Conservation (phyloP, 225 moss, liverwort and hornwort genomes). For the Lunularia cruciata region DNA sequence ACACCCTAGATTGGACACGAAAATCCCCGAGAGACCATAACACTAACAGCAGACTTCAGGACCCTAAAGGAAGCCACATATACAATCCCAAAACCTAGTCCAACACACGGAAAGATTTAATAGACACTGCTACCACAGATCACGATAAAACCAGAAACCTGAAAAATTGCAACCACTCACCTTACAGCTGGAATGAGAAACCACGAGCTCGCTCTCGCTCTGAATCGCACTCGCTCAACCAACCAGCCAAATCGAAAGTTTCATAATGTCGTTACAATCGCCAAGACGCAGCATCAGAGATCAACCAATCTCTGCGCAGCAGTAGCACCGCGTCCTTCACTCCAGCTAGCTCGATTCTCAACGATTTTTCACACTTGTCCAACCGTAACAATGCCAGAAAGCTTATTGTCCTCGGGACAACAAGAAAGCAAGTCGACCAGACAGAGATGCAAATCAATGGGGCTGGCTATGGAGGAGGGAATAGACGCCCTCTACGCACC, state of each 20-base stretch:
- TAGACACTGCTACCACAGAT: not conserved
- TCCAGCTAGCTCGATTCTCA: not conserved
- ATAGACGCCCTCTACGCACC: not conserved
- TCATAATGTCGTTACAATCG: not conserved
- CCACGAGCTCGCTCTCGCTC: not conserved
- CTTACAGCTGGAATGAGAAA: not conserved
- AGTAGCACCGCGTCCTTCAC: not conserved
- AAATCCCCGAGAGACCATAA: not conserved
- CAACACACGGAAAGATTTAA: not conserved
- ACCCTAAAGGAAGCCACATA: not conserved
- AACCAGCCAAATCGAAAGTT: not conserved
- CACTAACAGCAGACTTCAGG: not conserved
- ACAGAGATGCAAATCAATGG: not conserved
- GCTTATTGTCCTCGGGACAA: not conserved
- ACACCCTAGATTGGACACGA: not conserved
- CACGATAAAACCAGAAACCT: not conserved
- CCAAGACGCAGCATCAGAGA: not conserved
- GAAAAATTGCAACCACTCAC: not conserved
- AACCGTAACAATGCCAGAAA: not conserved
- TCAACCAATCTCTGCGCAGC: not conserved
- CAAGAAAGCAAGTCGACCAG: not conserved
- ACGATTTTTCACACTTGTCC: not conserved
- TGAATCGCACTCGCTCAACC: not conserved
- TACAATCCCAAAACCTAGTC: constrained; percentile 11
- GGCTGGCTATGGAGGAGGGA: constrained; percentile 15